Conservation (phyloP, 139 green algal genomes). For the Chlorella sorokiniana region DNA sequence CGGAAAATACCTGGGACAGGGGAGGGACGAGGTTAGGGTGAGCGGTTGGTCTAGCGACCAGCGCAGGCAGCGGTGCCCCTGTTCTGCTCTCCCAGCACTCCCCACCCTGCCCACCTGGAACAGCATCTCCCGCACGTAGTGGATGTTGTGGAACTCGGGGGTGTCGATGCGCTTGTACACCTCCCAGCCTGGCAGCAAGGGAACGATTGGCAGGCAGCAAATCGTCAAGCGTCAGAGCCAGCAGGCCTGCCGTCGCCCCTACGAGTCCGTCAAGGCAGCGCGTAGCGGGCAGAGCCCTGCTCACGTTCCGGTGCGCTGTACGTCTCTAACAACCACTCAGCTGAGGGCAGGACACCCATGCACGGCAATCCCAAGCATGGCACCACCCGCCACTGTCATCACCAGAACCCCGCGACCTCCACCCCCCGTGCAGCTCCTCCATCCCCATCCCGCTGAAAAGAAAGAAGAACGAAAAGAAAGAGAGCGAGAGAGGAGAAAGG, state of each 20-base stretch:
- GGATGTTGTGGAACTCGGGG: slow-evolving; percentile 46
- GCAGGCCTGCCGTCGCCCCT: no score
- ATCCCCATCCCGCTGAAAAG: slow-evolving; percentile 35
- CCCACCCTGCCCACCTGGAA: slow-evolving; percentile 31
- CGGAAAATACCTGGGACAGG: slow-evolving; percentile 30
- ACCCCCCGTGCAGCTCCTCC: slow-evolving; percentile 28
- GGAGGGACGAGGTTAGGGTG: background rate
- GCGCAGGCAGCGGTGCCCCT: background rate
- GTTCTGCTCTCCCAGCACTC: background rate
- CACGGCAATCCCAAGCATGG: no score
- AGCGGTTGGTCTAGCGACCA: slow-evolving; percentile 8
- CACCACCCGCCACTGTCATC: no score
- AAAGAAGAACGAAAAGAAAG: background rate
- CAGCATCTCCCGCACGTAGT: slow-evolving; percentile 51
- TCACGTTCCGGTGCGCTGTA: no score
- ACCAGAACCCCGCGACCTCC: no score
- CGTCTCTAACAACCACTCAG: no score
- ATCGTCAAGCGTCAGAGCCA: no score
- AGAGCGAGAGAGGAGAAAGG: background rate
- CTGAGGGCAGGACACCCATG: no score
- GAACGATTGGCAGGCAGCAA: background rate
- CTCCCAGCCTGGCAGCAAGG: slow-evolving; percentile 24
- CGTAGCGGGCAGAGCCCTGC: no score
- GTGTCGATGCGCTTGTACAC: slow-evolving; percentile 40
- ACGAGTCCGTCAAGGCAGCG: no score